Conservation (phyloP, 192 early-diverging fungal species). For the Linnemannia exigua region DNA sequence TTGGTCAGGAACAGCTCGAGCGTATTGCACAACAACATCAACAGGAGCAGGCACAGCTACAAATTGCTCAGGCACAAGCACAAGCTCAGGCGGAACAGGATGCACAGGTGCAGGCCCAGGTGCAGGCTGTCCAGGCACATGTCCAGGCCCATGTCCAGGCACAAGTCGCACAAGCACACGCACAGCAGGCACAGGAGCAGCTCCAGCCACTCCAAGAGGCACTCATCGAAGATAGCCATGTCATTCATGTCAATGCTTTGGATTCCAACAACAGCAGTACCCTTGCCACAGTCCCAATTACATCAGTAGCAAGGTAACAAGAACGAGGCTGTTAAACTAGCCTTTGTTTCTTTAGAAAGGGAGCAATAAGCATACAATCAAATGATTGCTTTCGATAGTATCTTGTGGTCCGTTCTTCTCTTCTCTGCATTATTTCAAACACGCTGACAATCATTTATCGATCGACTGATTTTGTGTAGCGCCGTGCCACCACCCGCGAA, state of each 20-base stretch:
- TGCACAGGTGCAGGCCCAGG: not conserved
- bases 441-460: not conserved
- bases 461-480: not conserved
- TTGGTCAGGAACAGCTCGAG: slow-evolving; percentile 22
- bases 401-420: too few relatives aligned
- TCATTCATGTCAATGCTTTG: slow-evolving; percentile 22
- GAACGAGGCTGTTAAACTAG: not conserved
- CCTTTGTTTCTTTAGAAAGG: not conserved
- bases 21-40: slow-evolving; percentile 21
- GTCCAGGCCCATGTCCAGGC: not conserved
- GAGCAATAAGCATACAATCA: too few relatives aligned
- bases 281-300: slow-evolving; percentile 38
- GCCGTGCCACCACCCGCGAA: slow-evolving; percentile 49
- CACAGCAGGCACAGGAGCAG: not conserved
- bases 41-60: not conserved
- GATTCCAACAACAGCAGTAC: slow-evolving; percentile 19
- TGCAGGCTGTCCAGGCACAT: not conserved
- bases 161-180: slow-evolving; percentile 8
- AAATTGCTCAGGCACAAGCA: not conserved
- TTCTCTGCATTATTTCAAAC: too few relatives aligned
- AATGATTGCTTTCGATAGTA: too few relatives aligned
- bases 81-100: slow-evolving; percentile 15
- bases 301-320: slow-evolving; percentile 19
- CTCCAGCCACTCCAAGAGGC: not conserved
- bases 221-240: slow-evolving; percentile 10